Base-by-base conservation (phyloP, 257 asterid genomes). In the Prunella vulgaris region DNA sequence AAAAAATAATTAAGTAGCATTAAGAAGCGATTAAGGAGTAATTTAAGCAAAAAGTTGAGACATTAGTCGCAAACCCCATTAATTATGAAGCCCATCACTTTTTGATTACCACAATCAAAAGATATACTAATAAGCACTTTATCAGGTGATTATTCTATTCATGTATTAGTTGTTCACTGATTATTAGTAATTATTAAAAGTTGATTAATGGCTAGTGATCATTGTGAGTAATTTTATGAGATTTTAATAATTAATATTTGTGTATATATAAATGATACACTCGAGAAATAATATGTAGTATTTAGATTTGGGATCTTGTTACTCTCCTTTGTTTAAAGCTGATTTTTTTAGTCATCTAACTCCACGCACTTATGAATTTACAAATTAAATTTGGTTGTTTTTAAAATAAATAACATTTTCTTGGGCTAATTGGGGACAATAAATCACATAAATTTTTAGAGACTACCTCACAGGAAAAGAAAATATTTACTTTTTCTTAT, bases 21-120 rank as follows among this genome's bases (percentile, higher is more conserved):
- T 42, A 66, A 51, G 57, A 46, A 33, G 68, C 24, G 72, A 81
- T 83, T 52, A 27, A 38, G 84, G 84, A 82, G 80, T 72, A 76
- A 73, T 60, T 60, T 60, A 61, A 60, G 63, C 14, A 9, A 32
- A 4, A 5, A 21, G n/a, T 71, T 59, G 25, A 60, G 33, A 21
- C 44, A 57, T 30, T 30, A 61, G 65, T 49, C 60, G 83, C 81
- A 76, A 40, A 58, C 44, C 78, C 30, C 62, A 35, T 68, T 18
- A 64, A 60, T 73, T 24, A 64, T 74, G 56, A 66, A 68, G 66
- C 46, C 64, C 78, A 53, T 69, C 78, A 42, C 80, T 9, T 81
- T 79, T 82, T 70, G 64, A 76, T 69, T 63, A 8, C 75, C 74
- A 60, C 28, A 74, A 46, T 17, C 51, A 59, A 65, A 64, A 74